These are phyloP conservation scores for Saturnispora zaruensis DNA, from an alignment of 805 yeast species.

Conservation along the genomic window DNA sequence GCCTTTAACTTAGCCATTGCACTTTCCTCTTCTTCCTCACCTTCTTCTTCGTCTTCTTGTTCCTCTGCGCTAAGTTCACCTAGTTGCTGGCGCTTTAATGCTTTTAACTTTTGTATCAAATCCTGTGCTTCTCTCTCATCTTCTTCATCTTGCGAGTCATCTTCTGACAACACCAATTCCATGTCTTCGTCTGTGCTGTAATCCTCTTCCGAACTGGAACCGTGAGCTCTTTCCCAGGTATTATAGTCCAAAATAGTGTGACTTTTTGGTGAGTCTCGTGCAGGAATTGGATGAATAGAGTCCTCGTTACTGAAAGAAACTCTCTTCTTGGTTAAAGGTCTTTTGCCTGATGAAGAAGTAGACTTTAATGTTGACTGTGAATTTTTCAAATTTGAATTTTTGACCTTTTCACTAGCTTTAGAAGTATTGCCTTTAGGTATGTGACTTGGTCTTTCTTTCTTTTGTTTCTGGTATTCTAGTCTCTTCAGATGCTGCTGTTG, in stretches of 20 bases:
- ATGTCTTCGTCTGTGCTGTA: slow-evolving; percentile 9
- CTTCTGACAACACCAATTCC: slow-evolving; percentile 5
- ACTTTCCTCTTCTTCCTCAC: slow-evolving; percentile 16
- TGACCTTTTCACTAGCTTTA: neutral
- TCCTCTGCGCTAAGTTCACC: slow-evolving; percentile 15
- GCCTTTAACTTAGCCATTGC: slow-evolving; percentile 20
- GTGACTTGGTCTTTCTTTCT: neutral
- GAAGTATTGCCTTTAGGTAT: neutral
- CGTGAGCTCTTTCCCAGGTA: slow-evolving; percentile 12
- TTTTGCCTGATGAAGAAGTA: neutral
- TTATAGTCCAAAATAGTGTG: slow-evolving; percentile 9
- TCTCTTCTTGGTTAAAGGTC: slow-evolving; percentile 12
- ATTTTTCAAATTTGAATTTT: slow-evolving; percentile 4
- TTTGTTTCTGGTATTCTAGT: slow-evolving; percentile 1
- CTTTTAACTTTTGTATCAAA: slow-evolving; percentile 11
- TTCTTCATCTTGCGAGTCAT: slow-evolving; percentile 15
- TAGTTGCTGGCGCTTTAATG: slow-evolving; percentile 13
- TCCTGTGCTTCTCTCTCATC: slow-evolving; percentile 12
- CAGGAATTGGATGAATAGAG: slow-evolving; percentile 14
- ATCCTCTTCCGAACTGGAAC: slow-evolving; percentile 9
- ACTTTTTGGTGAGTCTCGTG: slow-evolving; percentile 6
- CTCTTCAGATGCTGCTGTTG: slow-evolving; percentile 17
- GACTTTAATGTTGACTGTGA: neutral
- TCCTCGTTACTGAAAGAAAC: slow-evolving; percentile 18
- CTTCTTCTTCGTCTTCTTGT: slow-evolving; percentile 23